A percentile compares a stretch with the other conserved stretches of the same genome.
These are phyloP conservation scores for Yamadazyma diospyri DNA, from an alignment of 1,139 yeast species.

Conservation along the genomic window DNA sequence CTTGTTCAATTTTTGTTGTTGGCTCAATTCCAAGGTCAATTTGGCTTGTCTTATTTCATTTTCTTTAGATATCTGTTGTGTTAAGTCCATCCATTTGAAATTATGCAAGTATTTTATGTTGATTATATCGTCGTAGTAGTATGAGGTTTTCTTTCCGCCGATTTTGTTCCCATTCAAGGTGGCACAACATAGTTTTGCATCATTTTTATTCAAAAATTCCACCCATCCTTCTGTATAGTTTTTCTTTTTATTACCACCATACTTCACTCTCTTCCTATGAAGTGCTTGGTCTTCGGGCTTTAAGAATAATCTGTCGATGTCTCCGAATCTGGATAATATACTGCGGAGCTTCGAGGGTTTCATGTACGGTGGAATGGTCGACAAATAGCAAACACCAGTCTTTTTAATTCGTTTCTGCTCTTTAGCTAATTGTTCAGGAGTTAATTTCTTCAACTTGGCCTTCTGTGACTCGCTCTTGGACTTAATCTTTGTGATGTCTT, in stretches of 20 bases:
- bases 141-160: conserved; percentile 92
- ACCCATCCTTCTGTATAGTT: conserved; percentile 97
- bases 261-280: conserved; percentile 66
- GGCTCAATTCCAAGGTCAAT: conserved; percentile 82
- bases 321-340: conserved; percentile 76
- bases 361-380: conserved; percentile 95
- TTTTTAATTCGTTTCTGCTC: conserved; percentile 58
- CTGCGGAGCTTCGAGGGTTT: conserved; percentile 89
- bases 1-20: conserved; percentile 83
- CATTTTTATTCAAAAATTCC: conserved; percentile 76
- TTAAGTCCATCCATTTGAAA: conserved; percentile 92
- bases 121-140: conserved; percentile 90
- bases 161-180: conserved; percentile 84
- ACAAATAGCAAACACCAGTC: conserved; percentile 89
- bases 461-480: conserved; percentile 12
- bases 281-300: conserved; percentile 77
- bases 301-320: conserved; percentile 76
- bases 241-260: conserved; percentile 92
- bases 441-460: conserved; percentile 45
- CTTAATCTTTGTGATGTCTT: conserved; percentile 18
- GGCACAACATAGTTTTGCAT: conserved; percentile 84
- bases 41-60: conserved; percentile 86
- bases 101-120: conserved; percentile 86
- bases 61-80: conserved; percentile 91
- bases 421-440: conserved; percentile 52